Percentiles rank a stretch among this genome's conserved stretches.
phyloP scores from a whole-genome alignment of 106 monocot species.

The Cymbidium sinense region DNA sequence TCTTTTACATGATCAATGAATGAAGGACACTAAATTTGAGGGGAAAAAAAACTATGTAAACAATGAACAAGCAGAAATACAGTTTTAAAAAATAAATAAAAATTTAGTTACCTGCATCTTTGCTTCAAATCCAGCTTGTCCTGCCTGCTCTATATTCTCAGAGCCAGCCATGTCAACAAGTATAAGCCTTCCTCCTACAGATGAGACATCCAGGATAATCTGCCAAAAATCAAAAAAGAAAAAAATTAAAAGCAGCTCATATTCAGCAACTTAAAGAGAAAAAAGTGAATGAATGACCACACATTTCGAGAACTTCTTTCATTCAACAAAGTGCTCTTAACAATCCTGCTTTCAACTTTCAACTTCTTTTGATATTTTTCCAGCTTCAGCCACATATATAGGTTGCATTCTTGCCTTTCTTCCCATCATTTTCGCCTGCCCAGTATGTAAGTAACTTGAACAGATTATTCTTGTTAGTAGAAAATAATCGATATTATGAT shows the following conservation, averaged over 20 bases:
- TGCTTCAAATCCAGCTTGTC: slow-evolving; percentile 80
- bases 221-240: slow-evolving; percentile 9
- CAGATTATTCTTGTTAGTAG: not conserved
- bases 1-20: too few relatives aligned
- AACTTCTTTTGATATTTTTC: slow-evolving; percentile 87
- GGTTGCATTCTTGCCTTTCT: slow-evolving; percentile 94
- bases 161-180: slow-evolving; percentile 99
- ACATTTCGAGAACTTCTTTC: slow-evolving; percentile 92
- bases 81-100: not conserved
- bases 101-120: slow-evolving; percentile 83
- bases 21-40: too few relatives aligned
- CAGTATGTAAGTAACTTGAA: slow-evolving; percentile 23
- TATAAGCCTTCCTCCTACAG: slow-evolving; percentile 95
- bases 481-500: not conserved
- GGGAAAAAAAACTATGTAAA: too few relatives aligned
- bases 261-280: not conserved
- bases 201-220: slow-evolving; percentile 93
- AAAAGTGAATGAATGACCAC: slow-evolving; percentile 42
- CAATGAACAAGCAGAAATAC: not conserved
- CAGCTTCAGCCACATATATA: slow-evolving; percentile 84
- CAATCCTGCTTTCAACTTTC: slow-evolving; percentile 81
- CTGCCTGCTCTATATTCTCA: slow-evolving; percentile 95
- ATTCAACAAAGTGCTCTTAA: slow-evolving; percentile 90
- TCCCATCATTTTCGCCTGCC: slow-evolving; percentile 96
- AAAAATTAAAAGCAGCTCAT: not conserved